Evolutionary conservation across 805 yeast genomes (phyloP), one percentile per base, ranked within the genome.

Genomic region (Schizosaccharomyces osmophilus): DNA sequence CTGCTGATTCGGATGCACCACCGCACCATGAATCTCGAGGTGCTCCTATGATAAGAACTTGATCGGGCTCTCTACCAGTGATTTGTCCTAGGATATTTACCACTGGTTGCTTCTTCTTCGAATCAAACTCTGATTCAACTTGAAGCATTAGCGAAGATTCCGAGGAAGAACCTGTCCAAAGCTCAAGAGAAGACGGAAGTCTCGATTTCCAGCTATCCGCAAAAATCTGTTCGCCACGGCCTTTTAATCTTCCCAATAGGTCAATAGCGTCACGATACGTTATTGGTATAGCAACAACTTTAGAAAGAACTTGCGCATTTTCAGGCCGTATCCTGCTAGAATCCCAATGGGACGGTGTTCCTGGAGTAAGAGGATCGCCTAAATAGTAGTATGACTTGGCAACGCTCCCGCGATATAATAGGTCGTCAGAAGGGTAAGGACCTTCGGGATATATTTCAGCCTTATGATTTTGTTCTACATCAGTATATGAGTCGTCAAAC

Each of bases 11-110:
- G 31, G 81, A 83, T 0, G 89, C 88, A 17, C 87, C 87, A 59
- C 85, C 79, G 63, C 82, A 78, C 93, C 90, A 85, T 2, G 89
- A 82, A 68, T 85, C 93, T 62, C 87, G 78, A 68, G 84, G 93
- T 69, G 84, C 84, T 43, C 93, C 93, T 62, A 84, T 69, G 43
- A 85, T 69, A 59, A 84, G 75, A 62, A 82, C 82, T 59, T 78
- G 75, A 48, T 73, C 70, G 48, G 74, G 73, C 13, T 70, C 68
- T 51, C 89, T 89, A 63, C 77, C 78, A 54, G 82, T 70, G 57
- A 74, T 75, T 9, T 84, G 89, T 66, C 81, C 75, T 39, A 83
- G 82, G 66, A 85, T 82, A 72, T 77, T 75, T 67, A 82, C 75
- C 5, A 85, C 82, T 13, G 81, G 74, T 65, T 82, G 75, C 65